phyloP scores from a whole-genome alignment of 371 early-diverging fungal genomes.

The Mucor plumbeus region DNA sequence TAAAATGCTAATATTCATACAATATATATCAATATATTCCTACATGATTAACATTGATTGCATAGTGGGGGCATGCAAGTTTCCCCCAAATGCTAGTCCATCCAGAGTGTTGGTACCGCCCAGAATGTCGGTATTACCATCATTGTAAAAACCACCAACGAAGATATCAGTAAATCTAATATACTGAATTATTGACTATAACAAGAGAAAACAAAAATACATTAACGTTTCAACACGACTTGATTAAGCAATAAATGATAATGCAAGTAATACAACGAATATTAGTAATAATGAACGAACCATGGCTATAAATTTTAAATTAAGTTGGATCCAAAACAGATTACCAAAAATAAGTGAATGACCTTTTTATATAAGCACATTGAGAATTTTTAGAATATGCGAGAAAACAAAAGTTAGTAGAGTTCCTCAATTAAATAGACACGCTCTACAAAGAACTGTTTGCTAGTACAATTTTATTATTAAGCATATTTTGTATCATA shows the following conservation, averaged over 20 bases:
- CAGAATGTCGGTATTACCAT: conserved; percentile 25
- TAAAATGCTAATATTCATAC: not conserved
- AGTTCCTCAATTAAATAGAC: too few species aligned
- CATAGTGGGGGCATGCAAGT: conserved; percentile 20
- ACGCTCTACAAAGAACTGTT: too few species aligned
- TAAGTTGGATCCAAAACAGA: too few species aligned
- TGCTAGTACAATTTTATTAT: too few species aligned
- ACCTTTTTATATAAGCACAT: too few species aligned
- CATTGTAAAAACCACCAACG: conserved; percentile 24
- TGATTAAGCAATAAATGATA: not conserved
- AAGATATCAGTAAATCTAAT: conserved; percentile 31
- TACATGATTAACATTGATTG: conserved; percentile 27
- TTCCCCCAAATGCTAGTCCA: conserved; percentile 30
- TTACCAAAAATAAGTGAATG: too few species aligned
- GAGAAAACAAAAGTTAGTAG: too few species aligned
- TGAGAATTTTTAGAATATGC: too few species aligned
- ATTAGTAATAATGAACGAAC: not conserved
- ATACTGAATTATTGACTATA: conserved; percentile 11
- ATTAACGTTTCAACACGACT: not conserved
- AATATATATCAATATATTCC: not conserved
- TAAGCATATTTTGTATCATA: too few species aligned
- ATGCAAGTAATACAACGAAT: not conserved
- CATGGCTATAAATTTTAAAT: not conserved
- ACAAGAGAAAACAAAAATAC: not conserved
- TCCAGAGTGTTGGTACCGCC: too few species aligned